Percentiles rank a stretch among this genome's conserved stretches.
phyloP scores from a whole-genome alignment of 2,329 filamentous ascomycete species.

The Pezicula carpinea region DNA sequence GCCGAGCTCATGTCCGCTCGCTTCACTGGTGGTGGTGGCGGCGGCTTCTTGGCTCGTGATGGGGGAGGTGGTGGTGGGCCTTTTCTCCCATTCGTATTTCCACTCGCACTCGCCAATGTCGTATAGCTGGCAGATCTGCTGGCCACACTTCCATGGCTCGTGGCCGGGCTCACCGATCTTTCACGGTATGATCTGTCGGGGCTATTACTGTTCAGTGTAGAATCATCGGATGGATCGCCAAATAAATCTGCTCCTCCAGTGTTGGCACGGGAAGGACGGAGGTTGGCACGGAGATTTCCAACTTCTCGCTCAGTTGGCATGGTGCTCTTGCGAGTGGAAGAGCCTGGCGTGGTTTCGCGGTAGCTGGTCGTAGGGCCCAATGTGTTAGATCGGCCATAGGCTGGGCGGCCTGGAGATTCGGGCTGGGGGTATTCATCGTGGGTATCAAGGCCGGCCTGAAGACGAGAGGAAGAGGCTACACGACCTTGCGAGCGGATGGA shows the following conservation, averaged over 20 bases:
- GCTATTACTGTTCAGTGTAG: conserved; percentile 41
- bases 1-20: conserved; percentile 33
- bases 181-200: conserved; percentile 44
- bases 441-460: conserved; percentile 15
- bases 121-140: conserved; percentile 48
- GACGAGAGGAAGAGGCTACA: conserved; percentile 22
- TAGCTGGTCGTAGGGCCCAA: conserved; percentile 49
- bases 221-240: conserved; percentile 45
- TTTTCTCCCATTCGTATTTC: conserved; percentile 34
- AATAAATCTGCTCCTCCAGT: conserved; percentile 37
- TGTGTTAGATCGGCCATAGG: conserved; percentile 46
- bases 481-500: conserved; percentile 42
- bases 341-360: conserved; percentile 44
- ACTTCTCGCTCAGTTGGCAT: conserved; percentile 39
- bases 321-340: conserved; percentile 44
- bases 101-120: conserved; percentile 27
- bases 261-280: conserved; percentile 26
- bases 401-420: conserved; percentile 38
- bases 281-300: conserved; percentile 32
- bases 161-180: conserved; percentile 48
- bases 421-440: conserved; percentile 23
- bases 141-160: conserved; percentile 43
- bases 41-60: conserved; percentile 60
- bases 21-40: conserved; percentile 61
- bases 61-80: conserved; percentile 59